Base-by-base conservation (phyloP, 192 early-diverging fungal species). In the Umbelopsis ramanniana region DNA sequence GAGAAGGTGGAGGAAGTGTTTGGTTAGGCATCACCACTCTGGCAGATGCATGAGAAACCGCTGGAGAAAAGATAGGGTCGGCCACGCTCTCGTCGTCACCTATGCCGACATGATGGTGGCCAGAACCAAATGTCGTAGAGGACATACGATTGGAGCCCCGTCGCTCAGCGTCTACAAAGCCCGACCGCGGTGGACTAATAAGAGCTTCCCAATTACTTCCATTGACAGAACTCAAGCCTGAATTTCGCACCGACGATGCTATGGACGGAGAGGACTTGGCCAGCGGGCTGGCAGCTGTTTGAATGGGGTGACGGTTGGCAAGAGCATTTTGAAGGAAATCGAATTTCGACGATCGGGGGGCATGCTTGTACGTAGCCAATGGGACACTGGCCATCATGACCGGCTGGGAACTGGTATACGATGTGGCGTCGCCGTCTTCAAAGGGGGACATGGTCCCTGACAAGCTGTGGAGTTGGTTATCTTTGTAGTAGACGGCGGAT, bases 381-480 rank as follows among this genome's bases (percentile, higher is more conserved):
- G 57, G 57, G 4, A 37, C 57, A 63, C 29, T 17, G 3, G 57
- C 8, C 26, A 54, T 14, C 6, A 37, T 8, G 17, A 33, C 29
- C 11, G 57, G 57, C 33, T 63, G 57, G 15, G 57, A 37, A 35
- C 57, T 63, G 33, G 1, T 63, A 14, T 12, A 22, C 26, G 57
- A 63, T 33, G 26, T 63, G 29, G 57, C 37, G 26, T 60, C 55
- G 11, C 26, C 26, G 19, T 63, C 57, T 11, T 63, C 57, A 63
- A 63, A 63, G 6, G 57, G 57, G 17, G 57, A 63, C 33, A 1
- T 63, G 4, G 57, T 63, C 26, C 57, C 57, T 63, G 57, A 63
- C 57, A 63, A 37, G 29, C 26, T 63, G 33, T 63, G 33, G 12
- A 63, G 23, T 63, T 63, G 57, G 35, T 63, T 63, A 26, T 63